Conservation (phyloP, 2,329 filamentous ascomycete species). For the Cytospora leucostoma region DNA sequence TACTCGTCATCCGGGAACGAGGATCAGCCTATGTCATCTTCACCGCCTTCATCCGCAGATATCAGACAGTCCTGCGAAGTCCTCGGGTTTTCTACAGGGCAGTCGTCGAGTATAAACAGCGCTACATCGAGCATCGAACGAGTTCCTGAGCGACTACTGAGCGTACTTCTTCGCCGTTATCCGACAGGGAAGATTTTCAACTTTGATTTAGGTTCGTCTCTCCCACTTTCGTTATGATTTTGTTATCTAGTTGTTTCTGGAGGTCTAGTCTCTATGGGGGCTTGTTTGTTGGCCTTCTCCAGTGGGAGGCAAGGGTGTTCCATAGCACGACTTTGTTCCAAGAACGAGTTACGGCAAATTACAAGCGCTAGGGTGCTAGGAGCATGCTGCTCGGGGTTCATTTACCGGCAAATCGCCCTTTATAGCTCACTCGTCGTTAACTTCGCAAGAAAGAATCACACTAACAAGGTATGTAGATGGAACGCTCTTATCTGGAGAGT, state of each 20-base stretch:
- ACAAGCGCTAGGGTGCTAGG: no score
- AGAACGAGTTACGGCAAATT: no score
- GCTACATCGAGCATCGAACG: constrained; percentile 25
- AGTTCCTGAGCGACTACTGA: constrained; percentile 44
- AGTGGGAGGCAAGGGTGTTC: no score
- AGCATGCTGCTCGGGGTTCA: no score
- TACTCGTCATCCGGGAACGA: constrained; percentile 18
- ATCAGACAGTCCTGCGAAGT: constrained; percentile 34
- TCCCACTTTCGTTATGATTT: neutral
- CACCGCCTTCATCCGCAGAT: neutral
- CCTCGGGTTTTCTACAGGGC: constrained; percentile 43
- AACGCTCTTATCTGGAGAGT: constrained; percentile 4
- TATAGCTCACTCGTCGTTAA: neutral
- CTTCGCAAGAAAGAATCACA: neutral
- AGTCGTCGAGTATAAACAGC: constrained; percentile 38
- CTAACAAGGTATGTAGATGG: neutral
- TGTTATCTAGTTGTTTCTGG: no score
- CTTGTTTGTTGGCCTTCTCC: no score
- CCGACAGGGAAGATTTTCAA: constrained; percentile 50
- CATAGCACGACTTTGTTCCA: no score
- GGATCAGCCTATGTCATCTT: neutral
- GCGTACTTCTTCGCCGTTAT: constrained; percentile 45
- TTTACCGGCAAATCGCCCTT: neutral
- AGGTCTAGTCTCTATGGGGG: no score
- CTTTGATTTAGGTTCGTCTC: constrained; percentile 35